Evolutionary conservation across 176 grass and related monocot species (phyloP).

Genomic region (Ensete glaucum): DNA sequence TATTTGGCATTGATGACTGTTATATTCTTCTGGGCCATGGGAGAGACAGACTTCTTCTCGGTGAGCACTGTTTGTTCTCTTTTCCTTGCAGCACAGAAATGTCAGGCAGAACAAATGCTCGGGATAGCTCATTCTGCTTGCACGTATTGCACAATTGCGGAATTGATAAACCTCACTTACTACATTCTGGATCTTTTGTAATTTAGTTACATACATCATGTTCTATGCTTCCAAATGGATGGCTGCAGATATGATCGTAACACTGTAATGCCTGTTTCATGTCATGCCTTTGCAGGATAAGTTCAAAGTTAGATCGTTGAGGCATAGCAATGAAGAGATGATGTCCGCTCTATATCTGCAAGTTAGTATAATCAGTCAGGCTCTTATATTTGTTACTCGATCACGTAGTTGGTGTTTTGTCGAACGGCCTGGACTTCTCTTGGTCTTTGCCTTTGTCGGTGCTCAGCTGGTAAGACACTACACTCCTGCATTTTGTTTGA

Average conservation of each 20-base stretch:
- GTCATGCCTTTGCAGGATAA: constrained; percentile 30
- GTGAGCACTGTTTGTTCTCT: constrained; percentile 20
- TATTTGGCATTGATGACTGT: constrained; percentile 91
- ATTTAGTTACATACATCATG: too few relatives aligned
- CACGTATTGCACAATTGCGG: too few relatives aligned
- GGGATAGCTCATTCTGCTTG: too few relatives aligned
- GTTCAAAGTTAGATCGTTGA: constrained; percentile 53
- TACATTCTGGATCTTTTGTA: too few relatives aligned
- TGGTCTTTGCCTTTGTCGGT: constrained; percentile 49
- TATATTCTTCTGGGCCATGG: constrained; percentile 88
- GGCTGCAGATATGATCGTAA: neutral
- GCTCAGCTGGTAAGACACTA: constrained; percentile 68
- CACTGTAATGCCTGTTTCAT: neutral
- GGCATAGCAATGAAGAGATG: constrained; percentile 42
- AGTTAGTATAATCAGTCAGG: constrained; percentile 98
- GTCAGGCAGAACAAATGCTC: neutral
- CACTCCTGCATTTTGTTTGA: neutral
- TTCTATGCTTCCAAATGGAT: too few relatives aligned
- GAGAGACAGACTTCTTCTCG: constrained; percentile 68
- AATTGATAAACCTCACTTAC: too few relatives aligned
- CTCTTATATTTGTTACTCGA: constrained; percentile 93
- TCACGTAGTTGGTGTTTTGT: constrained; percentile 50
- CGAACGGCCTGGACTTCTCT: constrained; percentile 53
- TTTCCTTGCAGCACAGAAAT: neutral
- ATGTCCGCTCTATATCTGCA: constrained; percentile 93